phyloP scores from a whole-genome alignment of 202 grass and related monocot species.

The Brachypodium distachyon region DNA sequence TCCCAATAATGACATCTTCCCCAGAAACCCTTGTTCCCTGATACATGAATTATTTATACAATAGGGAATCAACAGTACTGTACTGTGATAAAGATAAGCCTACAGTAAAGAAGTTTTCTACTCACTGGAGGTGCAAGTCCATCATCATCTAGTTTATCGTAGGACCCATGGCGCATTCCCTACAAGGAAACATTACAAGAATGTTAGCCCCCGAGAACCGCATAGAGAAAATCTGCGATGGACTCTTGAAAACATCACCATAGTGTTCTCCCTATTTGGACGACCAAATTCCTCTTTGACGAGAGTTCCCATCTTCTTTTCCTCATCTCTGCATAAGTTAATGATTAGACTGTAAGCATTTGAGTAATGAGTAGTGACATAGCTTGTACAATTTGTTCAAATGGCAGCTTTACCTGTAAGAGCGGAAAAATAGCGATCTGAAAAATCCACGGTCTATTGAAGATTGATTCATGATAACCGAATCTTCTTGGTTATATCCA shows the following conservation, averaged over 20 bases:
- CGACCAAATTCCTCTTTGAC: conserved; percentile 95
- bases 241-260: conserved; percentile 49
- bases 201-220: neutral
- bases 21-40: conserved; percentile 97
- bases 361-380: neutral
- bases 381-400: conserved; percentile 6
- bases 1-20: conserved; percentile 98
- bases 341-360: conserved; percentile 5
- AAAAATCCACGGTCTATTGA: conserved; percentile 99
- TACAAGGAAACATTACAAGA: conserved; percentile 26
- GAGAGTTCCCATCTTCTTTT: conserved; percentile 99
- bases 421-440: conserved; percentile 95
- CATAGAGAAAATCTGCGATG: neutral
- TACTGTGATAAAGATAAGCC: neutral
- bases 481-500: conserved; percentile 99
- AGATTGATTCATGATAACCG: conserved; percentile 99
- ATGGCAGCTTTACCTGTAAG: conserved; percentile 59
- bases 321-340: conserved; percentile 64
- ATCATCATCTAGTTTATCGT: conserved; percentile 98
- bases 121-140: conserved; percentile 97
- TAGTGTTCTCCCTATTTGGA: conserved; percentile 96
- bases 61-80: neutral
- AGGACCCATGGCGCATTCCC: conserved; percentile 97
- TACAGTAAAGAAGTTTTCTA: neutral
- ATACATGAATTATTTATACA: conserved; percentile 15